Percentiles rank a stretch among this genome's conserved stretches.
These are phyloP conservation scores for Talaromyces proteolyticus DNA, from an alignment of 495 filamentous ascomycete genomes.

Conservation along the genomic window DNA sequence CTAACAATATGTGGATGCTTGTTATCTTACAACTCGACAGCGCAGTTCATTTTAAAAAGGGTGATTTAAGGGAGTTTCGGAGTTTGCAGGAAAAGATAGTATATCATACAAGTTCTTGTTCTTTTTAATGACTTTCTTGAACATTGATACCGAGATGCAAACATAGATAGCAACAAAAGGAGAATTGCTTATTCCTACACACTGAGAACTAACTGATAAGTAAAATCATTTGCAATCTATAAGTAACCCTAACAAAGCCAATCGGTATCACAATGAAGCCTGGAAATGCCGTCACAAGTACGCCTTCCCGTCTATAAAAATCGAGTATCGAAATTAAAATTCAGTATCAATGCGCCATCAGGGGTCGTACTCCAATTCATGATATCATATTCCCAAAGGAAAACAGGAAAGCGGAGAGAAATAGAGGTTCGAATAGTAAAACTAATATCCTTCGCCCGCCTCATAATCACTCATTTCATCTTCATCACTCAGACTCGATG, in stretches of 20 bases:
- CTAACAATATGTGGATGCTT: neutral
- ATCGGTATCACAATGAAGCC: neutral
- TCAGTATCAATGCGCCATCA: too few species aligned
- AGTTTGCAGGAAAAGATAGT: neutral
- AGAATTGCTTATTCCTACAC: too few species aligned
- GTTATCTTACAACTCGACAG: too few species aligned
- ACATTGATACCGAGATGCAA: neutral
- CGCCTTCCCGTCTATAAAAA: too few species aligned
- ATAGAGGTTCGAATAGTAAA: neutral
- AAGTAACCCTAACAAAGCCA: neutral
- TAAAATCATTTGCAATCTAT: neutral
- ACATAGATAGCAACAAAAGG: neutral
- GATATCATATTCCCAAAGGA: neutral
- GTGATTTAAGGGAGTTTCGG: neutral
- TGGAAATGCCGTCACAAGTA: too few species aligned
- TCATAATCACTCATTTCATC: constrained; percentile 6
- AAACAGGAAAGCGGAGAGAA: neutral
- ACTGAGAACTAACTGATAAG: neutral
- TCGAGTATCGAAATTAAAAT: too few species aligned
- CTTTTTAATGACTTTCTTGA: neutral
- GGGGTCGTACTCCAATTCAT: neutral
- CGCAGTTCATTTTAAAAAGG: too few species aligned
- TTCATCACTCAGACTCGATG: constrained; percentile 23
- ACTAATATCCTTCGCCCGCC: constrained; percentile 5
- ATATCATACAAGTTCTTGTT: neutral